Conservation (phyloP, 2,329 filamentous ascomycete genomes). For the Sclerotinia trifoliorum region DNA sequence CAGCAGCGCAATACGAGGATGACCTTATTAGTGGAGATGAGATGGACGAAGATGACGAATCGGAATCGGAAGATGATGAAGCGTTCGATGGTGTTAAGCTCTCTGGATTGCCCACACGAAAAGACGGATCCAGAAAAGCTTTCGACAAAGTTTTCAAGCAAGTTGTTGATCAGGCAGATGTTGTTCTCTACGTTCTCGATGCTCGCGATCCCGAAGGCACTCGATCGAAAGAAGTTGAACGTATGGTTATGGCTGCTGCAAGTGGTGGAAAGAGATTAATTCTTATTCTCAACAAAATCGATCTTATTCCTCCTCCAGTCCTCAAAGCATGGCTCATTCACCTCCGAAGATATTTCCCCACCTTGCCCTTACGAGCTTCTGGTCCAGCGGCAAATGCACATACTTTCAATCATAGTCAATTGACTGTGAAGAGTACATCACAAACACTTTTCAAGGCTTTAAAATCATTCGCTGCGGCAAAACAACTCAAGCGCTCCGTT, state of each 20-base stretch:
- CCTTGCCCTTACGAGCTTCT: constrained; percentile 82
- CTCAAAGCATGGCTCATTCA: constrained; percentile 83
- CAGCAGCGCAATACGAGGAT: constrained; percentile 70
- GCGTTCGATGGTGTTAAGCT: constrained; percentile 51
- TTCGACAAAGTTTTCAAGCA: constrained; percentile 97
- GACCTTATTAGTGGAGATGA: constrained; percentile 48
- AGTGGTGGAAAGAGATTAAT: constrained; percentile 83
- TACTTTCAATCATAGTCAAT: constrained; percentile 86
- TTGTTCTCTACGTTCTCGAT: constrained; percentile 89
- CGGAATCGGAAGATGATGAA: constrained; percentile 47
- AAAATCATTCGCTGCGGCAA: constrained; percentile 80
- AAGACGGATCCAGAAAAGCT: constrained; percentile 73
- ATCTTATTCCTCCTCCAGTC: constrained; percentile 78
- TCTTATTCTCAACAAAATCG: constrained; percentile 92
- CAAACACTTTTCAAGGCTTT: constrained; percentile 82
- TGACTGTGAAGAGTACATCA: constrained; percentile 84
- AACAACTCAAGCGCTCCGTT: constrained; percentile 83
- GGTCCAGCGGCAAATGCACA: constrained; percentile 80
- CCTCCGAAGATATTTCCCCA: constrained; percentile 86
- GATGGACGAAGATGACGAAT: constrained; percentile 55
- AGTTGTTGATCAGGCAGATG: constrained; percentile 84
- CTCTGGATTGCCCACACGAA: constrained; percentile 50
- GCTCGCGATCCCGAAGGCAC: constrained; percentile 90
- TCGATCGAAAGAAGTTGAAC: constrained; percentile 85
- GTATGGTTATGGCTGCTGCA: constrained; percentile 85